Base-by-base conservation (phyloP, 352 stramenopile genomes). In the Pythium sp. region DNA sequence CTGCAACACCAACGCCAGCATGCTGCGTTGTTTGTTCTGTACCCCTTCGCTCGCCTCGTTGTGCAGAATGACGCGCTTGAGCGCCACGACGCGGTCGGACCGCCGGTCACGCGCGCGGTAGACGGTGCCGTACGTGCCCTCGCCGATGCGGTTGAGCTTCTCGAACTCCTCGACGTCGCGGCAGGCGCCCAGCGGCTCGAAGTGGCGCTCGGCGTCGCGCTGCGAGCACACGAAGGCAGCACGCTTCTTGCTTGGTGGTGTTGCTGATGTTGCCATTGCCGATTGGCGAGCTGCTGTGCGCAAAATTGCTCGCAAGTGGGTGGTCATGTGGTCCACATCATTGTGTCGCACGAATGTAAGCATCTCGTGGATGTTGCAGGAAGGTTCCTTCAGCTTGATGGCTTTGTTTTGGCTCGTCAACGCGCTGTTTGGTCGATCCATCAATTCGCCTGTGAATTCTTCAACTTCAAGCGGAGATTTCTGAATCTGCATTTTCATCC, bases 21-120 rank as follows among this genome's bases (percentile, higher is more conserved):
- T 41, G 28, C 12, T 43, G 36, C 4, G 12, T 32, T 49, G 4
- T 28, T 22, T 15, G 6, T 30, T 32, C 15, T 80, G 76, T 73
- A 97, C 97, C 30, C 91, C 91, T 69, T 97, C 89, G 67, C 80
- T 90, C 24, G 75, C 75, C 78, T 97, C 92, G 72, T 98, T 94
- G 78, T 98, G 91, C 58, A 97, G 79, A 58, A 97, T 84, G 51
- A 97, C 94, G 54, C 89, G 87, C 71, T 98, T 98, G 49, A 98
- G 79, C 28, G 94, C 94, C 28, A 98, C 89, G 38, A 94, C 74
- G n/a, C 87, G 70, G 56, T 76, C 72, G 20, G 78, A 84, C 46
- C 67, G 18, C 53, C 81, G 88, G 68, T 97, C 85, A 14, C 79
- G 67, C 32, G 94, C 94, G 55, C 85, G 80, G 67, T 98, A 98